Conservation (phyloP, 345 rosid species). For the Boechera retrofracta region DNA sequence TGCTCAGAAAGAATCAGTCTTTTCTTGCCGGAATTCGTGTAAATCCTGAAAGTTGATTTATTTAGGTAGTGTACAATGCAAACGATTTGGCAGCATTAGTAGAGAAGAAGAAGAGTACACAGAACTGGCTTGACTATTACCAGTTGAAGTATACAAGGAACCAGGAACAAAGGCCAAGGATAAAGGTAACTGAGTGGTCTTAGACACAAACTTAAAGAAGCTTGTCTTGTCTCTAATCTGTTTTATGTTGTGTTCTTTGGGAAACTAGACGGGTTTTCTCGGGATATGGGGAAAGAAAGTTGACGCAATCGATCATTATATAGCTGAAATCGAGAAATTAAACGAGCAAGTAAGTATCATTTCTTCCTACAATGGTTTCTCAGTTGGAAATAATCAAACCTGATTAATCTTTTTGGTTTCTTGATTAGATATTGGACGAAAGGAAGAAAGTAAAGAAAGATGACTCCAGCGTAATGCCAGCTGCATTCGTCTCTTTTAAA, state of each 20-base stretch:
- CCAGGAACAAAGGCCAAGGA: constrained; percentile 51
- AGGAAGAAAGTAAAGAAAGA: constrained; percentile 66
- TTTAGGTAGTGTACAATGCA: constrained; percentile 82
- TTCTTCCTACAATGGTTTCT: background rate
- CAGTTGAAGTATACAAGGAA: constrained; percentile 68
- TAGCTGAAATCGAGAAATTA: constrained; percentile 67
- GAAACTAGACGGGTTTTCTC: constrained; percentile 76
- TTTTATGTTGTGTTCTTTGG: constrained; percentile 15
- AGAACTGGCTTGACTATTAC: constrained; percentile 91
- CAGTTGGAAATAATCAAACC: background rate
- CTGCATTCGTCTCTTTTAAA: constrained; percentile 94
- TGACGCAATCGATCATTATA: constrained; percentile 78
- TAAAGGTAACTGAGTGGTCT: constrained; percentile 58
- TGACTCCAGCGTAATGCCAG: constrained; percentile 79
- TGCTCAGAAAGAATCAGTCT: constrained; percentile 2
- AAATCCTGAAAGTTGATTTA: constrained; percentile 9
- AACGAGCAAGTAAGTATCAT: constrained; percentile 65
- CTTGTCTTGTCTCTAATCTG: constrained; percentile 30
- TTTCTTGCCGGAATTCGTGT: background rate
- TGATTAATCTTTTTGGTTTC: background rate
- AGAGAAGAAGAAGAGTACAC: constrained; percentile 64
- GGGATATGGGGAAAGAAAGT: constrained; percentile 78
- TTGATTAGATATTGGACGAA: constrained; percentile 66
- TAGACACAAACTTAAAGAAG: constrained; percentile 25
- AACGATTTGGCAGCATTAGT: constrained; percentile 80